Percentiles rank a stretch among this genome's conserved stretches.
These are phyloP conservation scores for Opeltia flavorubescens DNA, from an alignment of 495 filamentous ascomycete species.

Conservation along the genomic window DNA sequence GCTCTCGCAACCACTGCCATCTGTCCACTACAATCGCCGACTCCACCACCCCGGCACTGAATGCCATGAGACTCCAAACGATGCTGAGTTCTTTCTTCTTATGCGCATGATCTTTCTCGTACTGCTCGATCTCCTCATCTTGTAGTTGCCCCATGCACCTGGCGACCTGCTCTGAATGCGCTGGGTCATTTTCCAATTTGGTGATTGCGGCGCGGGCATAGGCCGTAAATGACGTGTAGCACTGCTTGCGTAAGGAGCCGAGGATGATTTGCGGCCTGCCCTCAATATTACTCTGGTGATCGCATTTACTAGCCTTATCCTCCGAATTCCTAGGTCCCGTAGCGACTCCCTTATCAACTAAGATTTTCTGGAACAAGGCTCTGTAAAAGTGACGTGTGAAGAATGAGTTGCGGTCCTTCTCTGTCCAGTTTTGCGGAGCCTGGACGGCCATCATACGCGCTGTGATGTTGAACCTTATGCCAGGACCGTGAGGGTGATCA, in stretches of 20 bases:
- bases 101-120: conserved; percentile 46
- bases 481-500: conserved; percentile 33
- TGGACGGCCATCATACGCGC: conserved; percentile 95
- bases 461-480: conserved; percentile 83
- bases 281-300: conserved; percentile 20
- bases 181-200: conserved; percentile 49
- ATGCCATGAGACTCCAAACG: conserved; percentile 90
- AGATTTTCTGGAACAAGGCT: conserved; percentile 76
- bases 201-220: conserved; percentile 69
- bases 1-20: conserved; percentile 78
- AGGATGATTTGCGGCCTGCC: conserved; percentile 62
- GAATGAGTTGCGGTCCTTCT: conserved; percentile 64
- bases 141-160: conserved; percentile 48
- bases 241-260: conserved; percentile 66
- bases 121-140: conserved; percentile 57
- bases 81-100: conserved; percentile 72
- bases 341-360: conserved; percentile 68
- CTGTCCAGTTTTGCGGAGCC: conserved; percentile 83
- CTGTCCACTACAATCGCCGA: conserved; percentile 82
- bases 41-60: conserved; percentile 78
- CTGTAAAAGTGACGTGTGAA: conserved; percentile 93
- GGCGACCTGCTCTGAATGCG: conserved; percentile 39
- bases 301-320: conserved; percentile 23
- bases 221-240: conserved; percentile 58
- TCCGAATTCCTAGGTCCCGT: conserved; percentile 30